Conservation (phyloP, 306 rosid species). For the Pyrus bretschneideri region DNA sequence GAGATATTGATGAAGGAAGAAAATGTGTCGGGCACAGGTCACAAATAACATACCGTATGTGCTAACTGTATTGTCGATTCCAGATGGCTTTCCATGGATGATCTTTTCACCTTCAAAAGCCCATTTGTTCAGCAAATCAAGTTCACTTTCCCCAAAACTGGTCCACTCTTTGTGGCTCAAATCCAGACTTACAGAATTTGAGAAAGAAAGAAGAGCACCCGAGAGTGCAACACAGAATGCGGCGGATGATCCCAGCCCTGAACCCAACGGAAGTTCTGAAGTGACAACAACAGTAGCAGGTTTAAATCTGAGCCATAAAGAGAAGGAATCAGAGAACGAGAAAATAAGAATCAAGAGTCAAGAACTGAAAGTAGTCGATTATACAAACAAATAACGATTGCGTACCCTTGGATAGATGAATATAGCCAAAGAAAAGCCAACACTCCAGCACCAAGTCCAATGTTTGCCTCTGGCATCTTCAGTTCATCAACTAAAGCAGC, state of each 20-base stretch:
- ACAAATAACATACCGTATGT: constrained; percentile 57
- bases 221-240: constrained; percentile 73
- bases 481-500: constrained; percentile 56
- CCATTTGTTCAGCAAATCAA: constrained; percentile 79
- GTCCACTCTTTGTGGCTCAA: constrained; percentile 57
- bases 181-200: constrained; percentile 55
- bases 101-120: constrained; percentile 98
- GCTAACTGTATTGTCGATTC: constrained; percentile 93
- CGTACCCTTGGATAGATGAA: constrained; percentile 70
- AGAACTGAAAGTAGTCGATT: neutral
- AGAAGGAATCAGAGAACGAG: constrained; percentile 8
- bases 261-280: constrained; percentile 88
- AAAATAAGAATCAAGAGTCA: neutral
- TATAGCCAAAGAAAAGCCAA: constrained; percentile 89
- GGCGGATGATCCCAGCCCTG: constrained; percentile 96
- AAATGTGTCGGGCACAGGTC: constrained; percentile 3
- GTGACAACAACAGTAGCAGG: constrained; percentile 69
- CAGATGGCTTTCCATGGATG: constrained; percentile 94
- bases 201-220: constrained; percentile 62
- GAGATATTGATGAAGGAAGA: neutral
- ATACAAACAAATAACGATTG: neutral
- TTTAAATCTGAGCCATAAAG: constrained; percentile 49
- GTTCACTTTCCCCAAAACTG: constrained; percentile 48
- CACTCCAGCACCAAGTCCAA: constrained; percentile 64
- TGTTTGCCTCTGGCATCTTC: constrained; percentile 58